Percentiles rank a stretch among this genome's conserved stretches.
Conservation (phyloP, 1,284 basidiomycete species). For the Ceratobasidium theobromae region DNA sequence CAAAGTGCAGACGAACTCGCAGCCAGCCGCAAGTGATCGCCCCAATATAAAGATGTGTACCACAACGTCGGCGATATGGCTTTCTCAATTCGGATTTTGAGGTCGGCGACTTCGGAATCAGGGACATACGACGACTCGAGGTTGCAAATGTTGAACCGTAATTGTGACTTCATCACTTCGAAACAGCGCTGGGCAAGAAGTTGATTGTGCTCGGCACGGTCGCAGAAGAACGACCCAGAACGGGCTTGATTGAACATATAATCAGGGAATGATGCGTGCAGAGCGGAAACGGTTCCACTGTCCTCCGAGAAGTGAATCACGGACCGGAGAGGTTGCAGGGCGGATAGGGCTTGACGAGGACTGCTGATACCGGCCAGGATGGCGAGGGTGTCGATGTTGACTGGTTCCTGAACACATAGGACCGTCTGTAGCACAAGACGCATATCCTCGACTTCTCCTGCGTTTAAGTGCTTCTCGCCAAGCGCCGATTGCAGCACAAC, state of each 20-base stretch:
- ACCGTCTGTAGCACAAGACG: neutral
- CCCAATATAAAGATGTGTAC: conserved; percentile 6
- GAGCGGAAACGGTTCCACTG: neutral
- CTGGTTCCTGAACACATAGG: conserved; percentile 1
- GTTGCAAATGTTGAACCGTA: neutral
- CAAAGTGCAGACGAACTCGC: neutral
- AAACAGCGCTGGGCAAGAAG: neutral
- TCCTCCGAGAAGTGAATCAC: too few relatives aligned
- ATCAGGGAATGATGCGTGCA: conserved; percentile 6
- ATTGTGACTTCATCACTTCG: neutral
- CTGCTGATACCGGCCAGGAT: neutral
- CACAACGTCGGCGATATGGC: neutral
- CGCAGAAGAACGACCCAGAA: neutral
- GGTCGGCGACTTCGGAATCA: neutral
- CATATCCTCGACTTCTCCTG: neutral
- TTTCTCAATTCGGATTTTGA: neutral
- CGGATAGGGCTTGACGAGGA: neutral
- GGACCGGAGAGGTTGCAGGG: neutral
- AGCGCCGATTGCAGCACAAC: neutral
- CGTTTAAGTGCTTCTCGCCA: neutral
- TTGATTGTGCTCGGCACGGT: neutral
- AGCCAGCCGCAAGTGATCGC: neutral
- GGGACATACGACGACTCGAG: neutral
- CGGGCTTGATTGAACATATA: neutral
- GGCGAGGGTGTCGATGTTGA: neutral